Percentiles rank a stretch among this genome's conserved stretches.
Evolutionary conservation across 768 basidiomycete genomes (phyloP).

Genomic region (Termitomyces sp.): DNA sequence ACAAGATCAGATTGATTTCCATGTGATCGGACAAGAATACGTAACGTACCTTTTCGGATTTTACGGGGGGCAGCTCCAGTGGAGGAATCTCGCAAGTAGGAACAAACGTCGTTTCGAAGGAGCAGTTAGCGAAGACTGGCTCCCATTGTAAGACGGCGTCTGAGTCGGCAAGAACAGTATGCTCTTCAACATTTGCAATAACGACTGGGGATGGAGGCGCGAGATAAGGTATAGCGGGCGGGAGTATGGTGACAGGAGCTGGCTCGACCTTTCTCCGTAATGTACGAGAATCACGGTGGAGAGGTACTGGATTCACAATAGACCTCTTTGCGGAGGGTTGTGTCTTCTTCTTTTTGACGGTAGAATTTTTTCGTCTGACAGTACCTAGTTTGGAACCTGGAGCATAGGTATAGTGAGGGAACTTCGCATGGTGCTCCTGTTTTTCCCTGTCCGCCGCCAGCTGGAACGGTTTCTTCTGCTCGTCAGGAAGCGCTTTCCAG

Average conservation of each 20-base stretch:
- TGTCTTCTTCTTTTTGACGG: constrained; percentile 1
- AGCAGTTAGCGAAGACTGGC: not conserved
- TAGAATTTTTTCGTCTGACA: constrained; percentile 8
- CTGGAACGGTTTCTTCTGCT: constrained; percentile 17
- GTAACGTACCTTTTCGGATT: constrained; percentile 12
- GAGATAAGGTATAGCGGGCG: not conserved
- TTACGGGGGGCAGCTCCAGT: constrained; percentile 14
- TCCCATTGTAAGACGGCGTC: not conserved
- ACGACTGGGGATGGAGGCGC: not conserved
- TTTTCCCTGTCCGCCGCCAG: constrained; percentile 21
- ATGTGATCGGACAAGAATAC: not conserved
- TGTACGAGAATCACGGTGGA: not conserved
- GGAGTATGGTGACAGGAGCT: not conserved
- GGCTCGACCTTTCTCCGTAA: not conserved
- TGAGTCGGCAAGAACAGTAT: not conserved
- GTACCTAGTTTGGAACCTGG: constrained; percentile 13
- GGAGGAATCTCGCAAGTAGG: constrained; percentile 18
- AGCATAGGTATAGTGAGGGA: constrained; percentile 23
- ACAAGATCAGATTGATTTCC: not conserved
- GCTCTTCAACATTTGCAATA: not conserved
- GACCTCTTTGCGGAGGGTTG: constrained; percentile 1
- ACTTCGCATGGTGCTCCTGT: constrained; percentile 18
- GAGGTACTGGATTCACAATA: not conserved
- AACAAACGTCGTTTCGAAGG: constrained; percentile 10
- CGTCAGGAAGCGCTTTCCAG: constrained; percentile 20